phyloP scores from a whole-genome alignment of 2,329 filamentous ascomycete genomes.

The Pseudocercospora fijiensis region DNA sequence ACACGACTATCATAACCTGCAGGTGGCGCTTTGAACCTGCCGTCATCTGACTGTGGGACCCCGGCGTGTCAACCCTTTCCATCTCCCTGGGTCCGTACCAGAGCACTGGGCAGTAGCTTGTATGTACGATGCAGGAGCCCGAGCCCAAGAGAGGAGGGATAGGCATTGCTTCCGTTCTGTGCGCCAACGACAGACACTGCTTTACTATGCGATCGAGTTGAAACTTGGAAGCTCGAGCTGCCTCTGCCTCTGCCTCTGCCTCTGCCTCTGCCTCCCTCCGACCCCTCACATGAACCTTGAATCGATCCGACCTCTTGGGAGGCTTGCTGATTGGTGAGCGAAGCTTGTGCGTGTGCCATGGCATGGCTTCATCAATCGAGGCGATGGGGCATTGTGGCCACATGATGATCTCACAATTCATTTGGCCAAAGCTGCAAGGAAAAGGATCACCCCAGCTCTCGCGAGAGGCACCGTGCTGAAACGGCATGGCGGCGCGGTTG shows the following conservation, averaged over 20 bases:
- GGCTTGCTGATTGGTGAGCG: not conserved
- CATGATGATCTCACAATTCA: not conserved
- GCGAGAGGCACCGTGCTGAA: not conserved
- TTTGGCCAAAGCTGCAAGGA: not conserved
- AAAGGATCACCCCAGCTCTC: not conserved
- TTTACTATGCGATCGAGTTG: not conserved
- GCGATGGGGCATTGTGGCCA: not conserved
- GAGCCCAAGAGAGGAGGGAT: conserved; percentile 2
- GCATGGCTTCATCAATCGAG: no score
- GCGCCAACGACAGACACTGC: not conserved
- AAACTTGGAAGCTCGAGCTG: not conserved
- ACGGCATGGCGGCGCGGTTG: not conserved
- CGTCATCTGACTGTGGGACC: conserved; percentile 13
- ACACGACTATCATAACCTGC: conserved; percentile 12
- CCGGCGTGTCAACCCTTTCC: conserved; percentile 14
- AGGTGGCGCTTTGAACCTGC: conserved; percentile 11
- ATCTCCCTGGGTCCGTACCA: conserved; percentile 9
- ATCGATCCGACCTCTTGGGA: not conserved
- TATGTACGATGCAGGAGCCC: conserved; percentile 6
- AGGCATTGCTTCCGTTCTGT: not conserved
- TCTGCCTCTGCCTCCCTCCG: not conserved
- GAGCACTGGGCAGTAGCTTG: conserved; percentile 13
- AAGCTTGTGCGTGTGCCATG: no score
- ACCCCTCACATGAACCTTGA: not conserved
- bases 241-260: no score